Evolutionary conservation across 306 rosid species (phyloP).

Genomic region (Cyclanthera cordifolia): DNA sequence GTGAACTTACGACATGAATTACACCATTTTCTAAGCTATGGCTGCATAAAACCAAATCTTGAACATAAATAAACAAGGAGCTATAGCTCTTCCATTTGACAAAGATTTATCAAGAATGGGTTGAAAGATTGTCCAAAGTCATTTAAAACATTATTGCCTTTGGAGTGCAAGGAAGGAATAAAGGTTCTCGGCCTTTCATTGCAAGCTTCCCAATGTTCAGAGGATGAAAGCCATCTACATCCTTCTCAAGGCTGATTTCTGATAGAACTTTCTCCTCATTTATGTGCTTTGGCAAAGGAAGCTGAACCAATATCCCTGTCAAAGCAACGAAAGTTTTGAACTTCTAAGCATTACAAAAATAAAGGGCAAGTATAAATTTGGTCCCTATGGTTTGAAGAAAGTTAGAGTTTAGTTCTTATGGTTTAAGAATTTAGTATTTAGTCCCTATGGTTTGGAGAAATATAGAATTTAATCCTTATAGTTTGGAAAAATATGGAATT

Average conservation of each 20-base stretch:
- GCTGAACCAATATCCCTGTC: conserved; percentile 84
- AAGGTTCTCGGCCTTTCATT: conserved; percentile 88
- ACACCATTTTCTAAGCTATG: neutral
- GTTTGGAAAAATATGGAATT: too few relatives aligned
- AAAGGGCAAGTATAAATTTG: too few relatives aligned
- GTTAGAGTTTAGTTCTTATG: too few relatives aligned
- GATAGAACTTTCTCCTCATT: conserved; percentile 67
- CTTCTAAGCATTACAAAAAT: neutral
- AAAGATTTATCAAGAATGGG: neutral
- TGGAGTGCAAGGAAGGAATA: conserved; percentile 85
- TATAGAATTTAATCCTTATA: too few relatives aligned
- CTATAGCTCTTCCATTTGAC: neutral
- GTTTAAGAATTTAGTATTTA: too few relatives aligned
- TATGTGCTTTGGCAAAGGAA: conserved; percentile 85
- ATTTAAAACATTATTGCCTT: conserved; percentile 36
- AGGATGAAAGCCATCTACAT: conserved; percentile 97
- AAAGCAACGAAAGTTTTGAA: neutral
- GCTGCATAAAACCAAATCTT: neutral
- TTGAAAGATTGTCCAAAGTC: neutral
- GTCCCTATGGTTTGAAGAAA: too few relatives aligned
- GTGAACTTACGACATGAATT: neutral
- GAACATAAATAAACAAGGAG: neutral
- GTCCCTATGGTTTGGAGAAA: too few relatives aligned
- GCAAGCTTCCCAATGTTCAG: conserved; percentile 89
- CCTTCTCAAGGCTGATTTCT: conserved; percentile 78